Percentiles rank a stretch among this genome's conserved stretches.
These are phyloP conservation scores for Solanum okadae DNA, from an alignment of 257 asterid genomes.

Conservation along the genomic window DNA sequence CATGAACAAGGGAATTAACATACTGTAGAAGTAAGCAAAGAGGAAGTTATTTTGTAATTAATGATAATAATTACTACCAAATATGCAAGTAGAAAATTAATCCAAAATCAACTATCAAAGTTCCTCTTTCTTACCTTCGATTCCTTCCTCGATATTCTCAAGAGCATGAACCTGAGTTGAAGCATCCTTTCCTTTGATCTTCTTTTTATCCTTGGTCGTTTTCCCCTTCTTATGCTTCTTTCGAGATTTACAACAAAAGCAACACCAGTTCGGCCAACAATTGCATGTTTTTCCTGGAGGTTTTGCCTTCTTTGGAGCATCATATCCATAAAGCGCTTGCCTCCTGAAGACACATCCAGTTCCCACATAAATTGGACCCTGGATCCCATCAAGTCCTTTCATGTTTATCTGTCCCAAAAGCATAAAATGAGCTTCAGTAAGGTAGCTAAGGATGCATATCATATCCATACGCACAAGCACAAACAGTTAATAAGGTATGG, in stretches of 20 bases:
- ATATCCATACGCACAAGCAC: neutral
- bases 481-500: neutral
- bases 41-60: neutral
- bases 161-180: slow-evolving; percentile 46
- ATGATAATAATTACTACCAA: neutral
- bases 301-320: slow-evolving; percentile 51
- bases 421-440: neutral
- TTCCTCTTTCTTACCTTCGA: slow-evolving; percentile 33
- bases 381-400: slow-evolving; percentile 76
- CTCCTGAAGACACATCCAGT: slow-evolving; percentile 70
- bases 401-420: slow-evolving; percentile 45
- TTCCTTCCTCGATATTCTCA: slow-evolving; percentile 60
- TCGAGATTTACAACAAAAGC: slow-evolving; percentile 36
- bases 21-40: neutral
- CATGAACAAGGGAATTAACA: neutral
- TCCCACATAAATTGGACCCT: slow-evolving; percentile 71
- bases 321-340: slow-evolving; percentile 62
- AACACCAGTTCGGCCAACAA: slow-evolving; percentile 48
- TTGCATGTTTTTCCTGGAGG: slow-evolving; percentile 49
- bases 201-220: slow-evolving; percentile 31
- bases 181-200: slow-evolving; percentile 29
- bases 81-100: neutral
- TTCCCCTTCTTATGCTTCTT: slow-evolving; percentile 32
- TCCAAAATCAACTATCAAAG: neutral
- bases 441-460: neutral